Evolutionary conservation across 1,284 basidiomycete species (phyloP).

Genomic region (Ustilago lituana): DNA sequence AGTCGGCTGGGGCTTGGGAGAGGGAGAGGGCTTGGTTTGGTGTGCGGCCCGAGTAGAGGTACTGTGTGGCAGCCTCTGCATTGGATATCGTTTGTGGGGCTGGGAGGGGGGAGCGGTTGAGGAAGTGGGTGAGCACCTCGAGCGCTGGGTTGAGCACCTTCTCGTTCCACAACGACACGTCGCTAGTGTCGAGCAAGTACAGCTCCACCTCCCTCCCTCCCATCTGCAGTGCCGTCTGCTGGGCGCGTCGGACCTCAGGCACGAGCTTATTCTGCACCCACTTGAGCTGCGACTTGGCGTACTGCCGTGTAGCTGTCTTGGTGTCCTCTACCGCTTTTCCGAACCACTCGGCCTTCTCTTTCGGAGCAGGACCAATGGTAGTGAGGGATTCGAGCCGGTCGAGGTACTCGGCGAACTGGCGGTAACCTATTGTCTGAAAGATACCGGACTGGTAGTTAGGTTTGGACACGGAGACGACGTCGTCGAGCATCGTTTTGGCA

Average conservation of each 20-base stretch:
- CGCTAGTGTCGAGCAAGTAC: conserved; percentile 78
- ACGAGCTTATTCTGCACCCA: conserved; percentile 93
- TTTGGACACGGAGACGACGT: conserved; percentile 14
- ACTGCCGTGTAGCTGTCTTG: conserved; percentile 88
- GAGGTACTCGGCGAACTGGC: conserved; percentile 82
- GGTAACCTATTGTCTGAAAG: conserved; percentile 94
- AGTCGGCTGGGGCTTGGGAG: conserved; percentile 68
- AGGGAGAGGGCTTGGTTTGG: conserved; percentile 69
- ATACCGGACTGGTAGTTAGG: conserved; percentile 78
- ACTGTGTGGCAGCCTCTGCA: conserved; percentile 71
- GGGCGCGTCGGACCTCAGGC: conserved; percentile 72
- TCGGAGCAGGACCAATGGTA: neutral
- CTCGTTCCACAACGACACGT: conserved; percentile 71
- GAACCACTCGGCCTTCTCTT: conserved; percentile 69
- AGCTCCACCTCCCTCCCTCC: conserved; percentile 65
- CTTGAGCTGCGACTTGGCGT: conserved; percentile 87
- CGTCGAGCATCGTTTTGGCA: conserved; percentile 44
- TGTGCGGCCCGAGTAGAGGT: conserved; percentile 13
- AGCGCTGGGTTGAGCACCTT: conserved; percentile 60
- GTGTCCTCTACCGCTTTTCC: conserved; percentile 77
- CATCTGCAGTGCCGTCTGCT: conserved; percentile 4
- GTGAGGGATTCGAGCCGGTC: conserved; percentile 53
- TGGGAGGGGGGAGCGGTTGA: conserved; percentile 72
- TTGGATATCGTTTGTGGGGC: conserved; percentile 74
- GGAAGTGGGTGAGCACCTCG: conserved; percentile 69